phyloP scores from a whole-genome alignment of 208 protist genomes.

The Pavlovales sp. region DNA sequence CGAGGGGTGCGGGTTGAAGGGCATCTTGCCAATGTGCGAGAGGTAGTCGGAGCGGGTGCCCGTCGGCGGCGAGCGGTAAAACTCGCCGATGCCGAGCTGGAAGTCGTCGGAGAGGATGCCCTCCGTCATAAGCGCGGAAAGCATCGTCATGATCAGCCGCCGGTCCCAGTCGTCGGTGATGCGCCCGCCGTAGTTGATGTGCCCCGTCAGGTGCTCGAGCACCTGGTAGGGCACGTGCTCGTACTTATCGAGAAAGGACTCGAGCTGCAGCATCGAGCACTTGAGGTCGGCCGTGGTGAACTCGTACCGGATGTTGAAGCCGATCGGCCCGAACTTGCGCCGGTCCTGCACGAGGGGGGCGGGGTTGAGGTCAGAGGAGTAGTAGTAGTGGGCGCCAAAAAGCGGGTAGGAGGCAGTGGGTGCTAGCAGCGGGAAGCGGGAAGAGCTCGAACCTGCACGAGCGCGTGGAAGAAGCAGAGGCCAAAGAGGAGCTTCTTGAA shows the following conservation, averaged over 20 bases:
- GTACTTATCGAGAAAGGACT: conserved; percentile 93
- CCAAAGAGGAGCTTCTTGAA: conserved; percentile 43
- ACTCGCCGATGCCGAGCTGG: conserved; percentile 53
- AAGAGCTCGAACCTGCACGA: too few species aligned
- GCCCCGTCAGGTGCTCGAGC: conserved; percentile 78
- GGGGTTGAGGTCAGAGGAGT: too few species aligned
- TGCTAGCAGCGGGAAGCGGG: conserved; percentile 97
- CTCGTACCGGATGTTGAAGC: conserved; percentile 98
- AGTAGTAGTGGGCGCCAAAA: too few species aligned
- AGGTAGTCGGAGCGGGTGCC: conserved; percentile 51
- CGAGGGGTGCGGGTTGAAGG: conserved; percentile 57
- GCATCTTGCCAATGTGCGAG: conserved; percentile 35
- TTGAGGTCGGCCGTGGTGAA: conserved; percentile 91
- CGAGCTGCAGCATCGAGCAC: conserved; percentile 80
- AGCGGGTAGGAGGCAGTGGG: too few species aligned
- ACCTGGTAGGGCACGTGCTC: conserved; percentile 92
- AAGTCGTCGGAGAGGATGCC: conserved; percentile 78
- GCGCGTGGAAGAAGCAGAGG: conserved; percentile 57
- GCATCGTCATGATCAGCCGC: conserved; percentile 84
- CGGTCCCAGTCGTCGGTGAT: conserved; percentile 98
- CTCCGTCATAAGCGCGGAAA: conserved; percentile 80
- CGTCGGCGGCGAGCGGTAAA: conserved; percentile 40
- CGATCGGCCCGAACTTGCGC: conserved; percentile 95
- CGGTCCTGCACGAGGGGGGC: too few species aligned
- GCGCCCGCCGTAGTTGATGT: conserved; percentile 92